Evolutionary conservation across 805 yeast genomes (phyloP), one percentile per base, ranked within the genome.

Genomic region (Cyberlindnera maclurae): DNA sequence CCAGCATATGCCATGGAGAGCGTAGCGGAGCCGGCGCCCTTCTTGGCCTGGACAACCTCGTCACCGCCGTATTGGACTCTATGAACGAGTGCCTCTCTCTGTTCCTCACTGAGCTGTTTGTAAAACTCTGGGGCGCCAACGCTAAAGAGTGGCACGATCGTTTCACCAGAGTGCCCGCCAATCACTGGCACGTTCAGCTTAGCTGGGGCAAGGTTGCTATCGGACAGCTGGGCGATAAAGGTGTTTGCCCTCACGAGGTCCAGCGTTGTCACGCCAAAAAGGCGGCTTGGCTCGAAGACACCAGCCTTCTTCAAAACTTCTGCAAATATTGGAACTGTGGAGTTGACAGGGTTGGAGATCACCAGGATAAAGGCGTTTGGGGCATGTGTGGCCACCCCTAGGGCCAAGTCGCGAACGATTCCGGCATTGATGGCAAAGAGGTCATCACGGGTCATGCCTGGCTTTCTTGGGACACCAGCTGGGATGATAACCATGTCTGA

Each of bases 401-500:
- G 69, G 54, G 86, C 86, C 62, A 82, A 71, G 61, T 79, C 82
- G 65, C 84, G 73, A 42, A 82, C 87, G 63, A 82, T 82, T 26
- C 84, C 79, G 30, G 90, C 93, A 58, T 82, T 82, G 66, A 86
- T 81, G 68, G 79, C 78, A 74, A 82, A 82, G 60, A 82, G 71
- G 62, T 82, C 93, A 62, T 82, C 90, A 67, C 93, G 75, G 52
- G 90, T 79, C 90, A 82, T 82, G 55, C 93, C 93, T 47, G 89
- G 89, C 64, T 82, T 82, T 70, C 93, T 77, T 62, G 93, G 90
- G 43, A 82, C 87, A 68, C 93, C 93, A 33, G 93, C 93, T 52
- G 90, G 89, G 61, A 89, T 85, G 42, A 89, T 75, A 38, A 89
- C 89, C 44, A 89, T 79, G 54, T 88, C 94, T 37, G 96, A 76